Conservation (phyloP, 352 stramenopile genomes). For the Phytopythium cucurbitacearum region DNA sequence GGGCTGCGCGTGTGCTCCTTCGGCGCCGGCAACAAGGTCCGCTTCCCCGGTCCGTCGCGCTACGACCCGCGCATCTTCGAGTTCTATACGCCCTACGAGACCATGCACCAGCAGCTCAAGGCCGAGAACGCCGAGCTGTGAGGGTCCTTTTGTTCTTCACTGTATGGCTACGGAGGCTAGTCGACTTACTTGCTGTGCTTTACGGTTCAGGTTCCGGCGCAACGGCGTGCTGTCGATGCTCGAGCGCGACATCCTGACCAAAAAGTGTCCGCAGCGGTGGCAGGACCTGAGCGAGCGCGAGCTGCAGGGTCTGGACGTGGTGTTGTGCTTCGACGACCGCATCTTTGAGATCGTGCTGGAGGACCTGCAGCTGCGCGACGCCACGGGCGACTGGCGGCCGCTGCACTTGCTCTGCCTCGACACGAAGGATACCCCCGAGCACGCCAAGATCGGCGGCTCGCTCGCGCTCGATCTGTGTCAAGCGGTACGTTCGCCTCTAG, state of each 20-base stretch:
- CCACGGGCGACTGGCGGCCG: conserved; percentile 42
- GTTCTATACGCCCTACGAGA: conserved; percentile 86
- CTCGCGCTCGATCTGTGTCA: conserved; percentile 77
- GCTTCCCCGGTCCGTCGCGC: conserved; percentile 71
- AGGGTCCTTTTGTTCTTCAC: not conserved
- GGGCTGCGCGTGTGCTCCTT: conserved; percentile 82
- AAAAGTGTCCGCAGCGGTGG: conserved; percentile 80
- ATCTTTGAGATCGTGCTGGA: conserved; percentile 89
- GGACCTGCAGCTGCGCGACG: conserved; percentile 58
- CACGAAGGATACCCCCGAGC: conserved; percentile 83
- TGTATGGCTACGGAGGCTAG: not conserved
- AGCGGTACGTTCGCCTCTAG: conserved; percentile 21
- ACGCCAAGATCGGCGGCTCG: conserved; percentile 79
- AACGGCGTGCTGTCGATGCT: conserved; percentile 86
- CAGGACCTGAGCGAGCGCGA: conserved; percentile 76
- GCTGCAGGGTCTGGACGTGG: conserved; percentile 73
- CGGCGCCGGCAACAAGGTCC: conserved; percentile 82
- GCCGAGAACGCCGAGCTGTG: conserved; percentile 68
- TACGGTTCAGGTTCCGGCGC: conserved; percentile 53
- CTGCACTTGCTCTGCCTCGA: conserved; percentile 86
- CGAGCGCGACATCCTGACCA: conserved; percentile 85
- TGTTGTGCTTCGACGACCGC: conserved; percentile 89
- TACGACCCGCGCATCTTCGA: conserved; percentile 81
- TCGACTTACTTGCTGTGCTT: conserved; percentile 1
- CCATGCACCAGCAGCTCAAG: conserved; percentile 85